Percentiles rank a stretch among this genome's conserved stretches.
Conservation (phyloP, 176 grass and related monocot genomes). For the Secale cereale region DNA sequence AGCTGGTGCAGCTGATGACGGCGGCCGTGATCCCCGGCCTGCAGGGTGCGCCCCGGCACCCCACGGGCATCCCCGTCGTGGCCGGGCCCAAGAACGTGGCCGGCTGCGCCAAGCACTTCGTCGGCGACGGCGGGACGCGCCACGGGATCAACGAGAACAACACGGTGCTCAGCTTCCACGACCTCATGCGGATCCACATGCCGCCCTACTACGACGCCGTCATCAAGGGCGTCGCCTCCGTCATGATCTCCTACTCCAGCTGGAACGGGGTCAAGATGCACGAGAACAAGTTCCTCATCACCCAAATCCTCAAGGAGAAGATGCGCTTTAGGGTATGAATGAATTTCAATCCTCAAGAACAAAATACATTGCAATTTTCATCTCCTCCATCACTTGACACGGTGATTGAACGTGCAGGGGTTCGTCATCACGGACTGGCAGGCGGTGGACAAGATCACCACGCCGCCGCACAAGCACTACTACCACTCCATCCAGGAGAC, state of each 20-base stretch:
- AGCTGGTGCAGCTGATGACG: slow-evolving; percentile 72
- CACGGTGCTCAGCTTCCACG: slow-evolving; percentile 57
- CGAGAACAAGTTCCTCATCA: slow-evolving; percentile 67
- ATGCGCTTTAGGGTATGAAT: slow-evolving; percentile 57
- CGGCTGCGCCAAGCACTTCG: slow-evolving; percentile 91
- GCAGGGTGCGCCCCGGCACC: slow-evolving; percentile 54
- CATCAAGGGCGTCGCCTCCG: slow-evolving; percentile 58
- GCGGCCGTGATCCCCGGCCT: slow-evolving; percentile 48
- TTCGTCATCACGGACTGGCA: slow-evolving; percentile 91
- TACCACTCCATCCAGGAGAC: slow-evolving; percentile 65
- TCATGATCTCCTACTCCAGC: slow-evolving; percentile 89
- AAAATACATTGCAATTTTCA: too few relatives aligned
- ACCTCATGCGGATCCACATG: slow-evolving; percentile 83
- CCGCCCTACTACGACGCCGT: slow-evolving; percentile 71
- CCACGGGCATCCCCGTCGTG: slow-evolving; percentile 60
- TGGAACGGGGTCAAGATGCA: slow-evolving; percentile 94
- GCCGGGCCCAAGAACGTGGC: slow-evolving; percentile 64
- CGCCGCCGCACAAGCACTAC: slow-evolving; percentile 59
- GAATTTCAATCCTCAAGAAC: too few relatives aligned
- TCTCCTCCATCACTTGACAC: too few relatives aligned
- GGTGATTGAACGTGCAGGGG: slow-evolving; percentile 21
- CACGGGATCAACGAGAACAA: slow-evolving; percentile 77
- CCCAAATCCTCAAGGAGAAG: slow-evolving; percentile 63
- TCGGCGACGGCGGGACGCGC: slow-evolving; percentile 74
- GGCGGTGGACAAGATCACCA: slow-evolving; percentile 61